Conservation (phyloP, 345 rosid species). For the Leavenworthia alabamica region DNA sequence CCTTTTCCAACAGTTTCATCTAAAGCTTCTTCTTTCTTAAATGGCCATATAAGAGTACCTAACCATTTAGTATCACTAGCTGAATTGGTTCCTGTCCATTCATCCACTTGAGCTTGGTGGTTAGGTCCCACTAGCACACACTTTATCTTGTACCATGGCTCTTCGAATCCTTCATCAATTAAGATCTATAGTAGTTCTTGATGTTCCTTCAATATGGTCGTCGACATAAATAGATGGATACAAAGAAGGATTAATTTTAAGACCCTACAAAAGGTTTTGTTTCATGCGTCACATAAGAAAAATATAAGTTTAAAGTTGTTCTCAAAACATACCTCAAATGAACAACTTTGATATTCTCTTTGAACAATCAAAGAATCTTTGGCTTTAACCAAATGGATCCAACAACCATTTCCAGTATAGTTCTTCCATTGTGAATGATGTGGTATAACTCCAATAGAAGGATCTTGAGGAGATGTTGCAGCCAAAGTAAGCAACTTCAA, state of each 20-base stretch:
- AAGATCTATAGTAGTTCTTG: not conserved
- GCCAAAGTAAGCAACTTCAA: slow-evolving; percentile 53
- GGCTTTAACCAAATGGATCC: slow-evolving; percentile 45
- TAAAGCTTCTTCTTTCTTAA: slow-evolving; percentile 2
- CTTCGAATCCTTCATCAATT: not conserved
- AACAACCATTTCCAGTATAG: slow-evolving; percentile 28
- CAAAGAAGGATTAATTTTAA: slow-evolving; percentile 31
- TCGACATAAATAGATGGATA: slow-evolving; percentile 51
- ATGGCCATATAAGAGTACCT: slow-evolving; percentile 58
- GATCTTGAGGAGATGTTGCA: slow-evolving; percentile 47
- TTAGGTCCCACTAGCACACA: slow-evolving; percentile 40
- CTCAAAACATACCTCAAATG: slow-evolving; percentile 26
- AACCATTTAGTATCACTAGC: slow-evolving; percentile 65
- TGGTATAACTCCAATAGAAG: slow-evolving; percentile 38
- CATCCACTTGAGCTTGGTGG: slow-evolving; percentile 65
- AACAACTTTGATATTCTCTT: slow-evolving; percentile 22
- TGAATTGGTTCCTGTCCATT: slow-evolving; percentile 46
- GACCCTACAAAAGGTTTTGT: slow-evolving; percentile 40
- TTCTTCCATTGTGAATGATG: slow-evolving; percentile 46
- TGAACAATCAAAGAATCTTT: slow-evolving; percentile 39
- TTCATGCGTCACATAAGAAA: not conserved
- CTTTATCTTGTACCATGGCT: slow-evolving; percentile 12
- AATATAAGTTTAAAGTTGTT: not conserved
- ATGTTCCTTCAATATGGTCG: slow-evolving; percentile 1
- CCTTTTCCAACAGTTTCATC: slow-evolving; percentile 48